Conservation (phyloP, 2,329 filamentous ascomycete species). For the Proliferodiscus dingleyae region DNA sequence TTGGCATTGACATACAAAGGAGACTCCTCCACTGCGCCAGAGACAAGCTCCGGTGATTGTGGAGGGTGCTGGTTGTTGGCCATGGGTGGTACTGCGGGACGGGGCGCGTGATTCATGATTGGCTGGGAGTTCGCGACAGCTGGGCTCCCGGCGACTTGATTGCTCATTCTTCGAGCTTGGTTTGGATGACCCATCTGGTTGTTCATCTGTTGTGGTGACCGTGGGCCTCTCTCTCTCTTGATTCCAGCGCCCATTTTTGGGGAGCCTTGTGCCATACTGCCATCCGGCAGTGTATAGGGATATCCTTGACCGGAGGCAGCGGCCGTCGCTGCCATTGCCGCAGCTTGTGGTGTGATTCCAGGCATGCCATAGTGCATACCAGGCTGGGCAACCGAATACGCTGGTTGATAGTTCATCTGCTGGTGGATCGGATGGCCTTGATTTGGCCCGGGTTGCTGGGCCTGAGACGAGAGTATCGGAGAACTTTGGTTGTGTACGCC, state of each 20-base stretch:
- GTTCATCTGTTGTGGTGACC: slow-evolving; percentile 63
- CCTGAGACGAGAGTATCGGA: slow-evolving; percentile 74
- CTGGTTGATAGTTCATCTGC: slow-evolving; percentile 76
- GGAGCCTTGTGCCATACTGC: slow-evolving; percentile 64
- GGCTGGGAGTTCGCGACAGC: slow-evolving; percentile 68
- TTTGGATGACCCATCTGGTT: slow-evolving; percentile 47
- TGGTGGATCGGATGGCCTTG: slow-evolving; percentile 55
- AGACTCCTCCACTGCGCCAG: slow-evolving; percentile 74
- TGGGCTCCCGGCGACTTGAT: slow-evolving; percentile 63
- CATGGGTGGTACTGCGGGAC: slow-evolving; percentile 55
- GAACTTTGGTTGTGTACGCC: slow-evolving; percentile 62
- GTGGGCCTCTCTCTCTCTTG: slow-evolving; percentile 70
- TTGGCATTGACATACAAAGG: slow-evolving; percentile 98
- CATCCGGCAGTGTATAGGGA: slow-evolving; percentile 68
- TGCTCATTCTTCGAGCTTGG: slow-evolving; percentile 68
- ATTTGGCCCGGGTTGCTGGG: slow-evolving; percentile 62
- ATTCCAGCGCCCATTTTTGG: slow-evolving; percentile 66
- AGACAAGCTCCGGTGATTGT: slow-evolving; percentile 75
- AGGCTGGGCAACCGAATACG: slow-evolving; percentile 66
- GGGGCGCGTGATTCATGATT: slow-evolving; percentile 65
- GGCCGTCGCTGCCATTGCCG: slow-evolving; percentile 87
- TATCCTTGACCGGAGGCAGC: slow-evolving; percentile 74
- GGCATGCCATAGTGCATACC: slow-evolving; percentile 80
- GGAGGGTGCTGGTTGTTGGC: slow-evolving; percentile 57
- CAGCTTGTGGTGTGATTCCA: slow-evolving; percentile 66